Conservation (phyloP, 2,329 filamentous ascomycete species). For the Aspergillus puulaauensis region DNA sequence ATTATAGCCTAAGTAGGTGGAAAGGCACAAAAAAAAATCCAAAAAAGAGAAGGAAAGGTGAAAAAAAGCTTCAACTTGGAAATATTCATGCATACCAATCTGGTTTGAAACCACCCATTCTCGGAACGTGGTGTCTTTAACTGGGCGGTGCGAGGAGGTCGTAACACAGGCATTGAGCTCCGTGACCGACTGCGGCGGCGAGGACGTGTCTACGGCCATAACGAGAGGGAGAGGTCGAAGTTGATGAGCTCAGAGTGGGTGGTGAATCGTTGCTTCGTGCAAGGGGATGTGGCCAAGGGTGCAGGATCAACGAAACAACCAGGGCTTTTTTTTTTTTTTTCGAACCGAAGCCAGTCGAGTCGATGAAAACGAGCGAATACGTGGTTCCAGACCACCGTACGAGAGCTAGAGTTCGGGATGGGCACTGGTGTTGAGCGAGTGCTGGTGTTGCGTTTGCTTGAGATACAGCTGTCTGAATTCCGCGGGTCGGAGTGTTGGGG, state of each 20-base stretch:
- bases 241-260: constrained; percentile 10
- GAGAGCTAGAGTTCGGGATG: not conserved
- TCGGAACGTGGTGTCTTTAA: constrained; percentile 43
- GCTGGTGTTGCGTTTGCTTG: not conserved
- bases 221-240: constrained; percentile 12
- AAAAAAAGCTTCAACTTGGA: not conserved
- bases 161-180: constrained; percentile 45
- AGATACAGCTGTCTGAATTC: not conserved
- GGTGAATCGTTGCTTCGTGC: constrained; percentile 6
- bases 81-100: constrained; percentile 60
- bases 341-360: not conserved
- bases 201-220: constrained; percentile 37
- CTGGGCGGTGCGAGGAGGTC: constrained; percentile 25
- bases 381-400: constrained; percentile 19
- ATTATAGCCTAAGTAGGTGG: not conserved
- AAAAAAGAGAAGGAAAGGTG: not conserved
- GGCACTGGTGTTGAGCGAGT: not conserved
- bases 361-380: constrained; percentile 8
- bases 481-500: constrained; percentile 1
- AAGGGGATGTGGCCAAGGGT: constrained; percentile 4
- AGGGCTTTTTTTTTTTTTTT: not conserved
- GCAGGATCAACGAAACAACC: constrained; percentile 10
- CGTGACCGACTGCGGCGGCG: constrained; percentile 29
- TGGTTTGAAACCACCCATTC: constrained; percentile 75
- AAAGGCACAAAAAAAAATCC: not conserved